Conservation (phyloP, 805 yeast species). For the Tetrapisispora arboricola region DNA sequence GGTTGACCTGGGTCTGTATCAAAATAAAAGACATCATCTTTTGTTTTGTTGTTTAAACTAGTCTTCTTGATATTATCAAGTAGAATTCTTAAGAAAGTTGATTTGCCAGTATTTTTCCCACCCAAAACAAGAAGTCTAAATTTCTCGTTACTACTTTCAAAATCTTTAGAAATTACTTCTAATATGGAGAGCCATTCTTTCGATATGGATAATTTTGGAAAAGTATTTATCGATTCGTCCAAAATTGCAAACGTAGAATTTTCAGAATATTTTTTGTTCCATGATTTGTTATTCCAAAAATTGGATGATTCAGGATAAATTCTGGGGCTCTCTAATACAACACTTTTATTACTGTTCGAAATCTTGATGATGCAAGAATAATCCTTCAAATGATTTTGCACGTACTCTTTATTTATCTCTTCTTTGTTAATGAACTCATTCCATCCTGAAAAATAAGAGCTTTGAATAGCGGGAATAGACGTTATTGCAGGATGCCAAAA, state of each 20-base stretch:
- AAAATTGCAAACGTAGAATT: conserved; percentile 11
- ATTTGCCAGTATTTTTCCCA: conserved; percentile 73
- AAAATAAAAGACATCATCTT: conserved; percentile 32
- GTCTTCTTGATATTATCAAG: conserved; percentile 34
- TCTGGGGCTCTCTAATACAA: conserved; percentile 9
- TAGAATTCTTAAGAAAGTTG: conserved; percentile 52
- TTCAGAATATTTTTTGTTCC: conserved; percentile 1
- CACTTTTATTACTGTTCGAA: conserved; percentile 8
- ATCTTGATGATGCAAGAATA: conserved; percentile 18
- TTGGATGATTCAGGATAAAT: conserved; percentile 14
- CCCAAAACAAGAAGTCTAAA: conserved; percentile 31
- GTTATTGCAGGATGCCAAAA: conserved; percentile 25
- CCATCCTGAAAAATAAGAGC: conserved; percentile 28
- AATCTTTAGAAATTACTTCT: conserved; percentile 16
- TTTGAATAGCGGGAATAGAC: conserved; percentile 20
- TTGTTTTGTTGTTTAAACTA: conserved; percentile 4
- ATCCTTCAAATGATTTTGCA: conserved; percentile 8
- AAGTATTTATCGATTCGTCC: conserved; percentile 6
- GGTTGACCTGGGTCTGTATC: conserved; percentile 91
- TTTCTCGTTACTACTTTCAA: conserved; percentile 16
- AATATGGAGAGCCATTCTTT: conserved; percentile 16
- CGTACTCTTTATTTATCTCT: conserved; percentile 5
- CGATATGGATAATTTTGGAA: conserved; percentile 12
- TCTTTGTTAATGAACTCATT: conserved; percentile 13
- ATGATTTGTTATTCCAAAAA: conserved; percentile 16